A percentile compares a stretch with the other conserved stretches of the same genome.
Evolutionary conservation across 164 flowering plant genomes (phyloP).

Genomic region (Aristolochia fimbriata): DNA sequence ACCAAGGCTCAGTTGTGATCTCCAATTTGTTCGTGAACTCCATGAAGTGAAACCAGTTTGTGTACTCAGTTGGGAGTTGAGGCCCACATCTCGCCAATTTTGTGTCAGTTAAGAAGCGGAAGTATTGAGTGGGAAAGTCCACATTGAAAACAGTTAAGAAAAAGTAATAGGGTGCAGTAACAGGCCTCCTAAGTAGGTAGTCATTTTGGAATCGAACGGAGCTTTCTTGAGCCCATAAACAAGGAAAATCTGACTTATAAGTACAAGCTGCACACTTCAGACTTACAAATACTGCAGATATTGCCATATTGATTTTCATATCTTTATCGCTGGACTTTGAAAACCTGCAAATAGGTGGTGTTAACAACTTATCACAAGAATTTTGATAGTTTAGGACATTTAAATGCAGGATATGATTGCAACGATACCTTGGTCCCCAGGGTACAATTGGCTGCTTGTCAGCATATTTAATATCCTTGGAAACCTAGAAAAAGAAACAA

Average conservation of each 20-base stretch:
- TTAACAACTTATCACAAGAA: neutral
- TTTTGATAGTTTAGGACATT: neutral
- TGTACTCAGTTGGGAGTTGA: no score
- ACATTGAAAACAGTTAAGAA: neutral
- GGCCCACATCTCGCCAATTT: no score
- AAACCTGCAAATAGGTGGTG: conserved; percentile 40
- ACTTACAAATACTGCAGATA: conserved; percentile 93
- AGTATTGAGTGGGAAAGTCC: no score
- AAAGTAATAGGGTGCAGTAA: neutral
- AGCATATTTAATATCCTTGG: conserved; percentile 94
- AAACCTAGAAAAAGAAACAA: conserved; percentile 42
- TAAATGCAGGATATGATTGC: neutral
- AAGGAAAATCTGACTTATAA: neutral
- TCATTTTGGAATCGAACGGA: no score
- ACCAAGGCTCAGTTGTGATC: no score
- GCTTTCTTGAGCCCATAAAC: no score
- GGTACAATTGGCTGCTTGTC: conserved; percentile 93
- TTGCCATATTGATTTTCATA: conserved; percentile 76
- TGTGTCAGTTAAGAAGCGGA: no score
- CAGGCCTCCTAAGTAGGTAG: no score
- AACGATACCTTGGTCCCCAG: conserved; percentile 89
- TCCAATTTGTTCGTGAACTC: no score
- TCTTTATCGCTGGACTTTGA: conserved; percentile 62
- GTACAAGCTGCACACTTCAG: neutral
- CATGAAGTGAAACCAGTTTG: no score